Evolutionary conservation across 495 filamentous ascomycete species (phyloP).

Genomic region (Penicillium crystallinum): DNA sequence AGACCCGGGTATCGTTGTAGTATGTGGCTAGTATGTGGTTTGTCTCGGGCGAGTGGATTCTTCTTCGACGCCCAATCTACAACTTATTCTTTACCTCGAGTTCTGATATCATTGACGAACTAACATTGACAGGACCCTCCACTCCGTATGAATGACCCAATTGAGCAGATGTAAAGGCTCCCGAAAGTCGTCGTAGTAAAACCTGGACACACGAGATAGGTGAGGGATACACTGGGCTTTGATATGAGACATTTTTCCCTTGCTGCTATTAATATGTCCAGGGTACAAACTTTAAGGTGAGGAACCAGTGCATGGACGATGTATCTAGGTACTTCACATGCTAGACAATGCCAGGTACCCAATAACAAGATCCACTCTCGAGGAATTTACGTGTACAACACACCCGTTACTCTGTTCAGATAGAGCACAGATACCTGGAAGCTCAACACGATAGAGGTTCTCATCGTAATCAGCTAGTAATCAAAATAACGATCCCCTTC

Average conservation of each 20-base stretch:
- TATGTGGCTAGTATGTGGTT: neutral
- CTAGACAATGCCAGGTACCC: slow-evolving; percentile 10
- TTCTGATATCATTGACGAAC: neutral
- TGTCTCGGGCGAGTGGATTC: neutral
- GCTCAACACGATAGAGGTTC: no score
- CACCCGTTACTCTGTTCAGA: neutral
- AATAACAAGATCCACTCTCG: slow-evolving; percentile 7
- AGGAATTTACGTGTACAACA: no score
- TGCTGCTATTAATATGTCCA: slow-evolving; percentile 10
- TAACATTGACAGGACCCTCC: no score
- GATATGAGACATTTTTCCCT: slow-evolving; percentile 25
- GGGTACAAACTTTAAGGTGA: slow-evolving; percentile 20
- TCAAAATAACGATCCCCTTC: no score
- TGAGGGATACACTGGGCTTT: neutral
- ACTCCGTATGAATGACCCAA: neutral
- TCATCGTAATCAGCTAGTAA: no score
- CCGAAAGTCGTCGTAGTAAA: no score
- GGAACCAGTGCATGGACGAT: slow-evolving; percentile 17
- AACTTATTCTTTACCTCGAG: neutral
- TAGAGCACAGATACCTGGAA: neutral
- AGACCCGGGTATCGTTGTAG: neutral
- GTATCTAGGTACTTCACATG: slow-evolving; percentile 15
- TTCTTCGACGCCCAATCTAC: neutral
- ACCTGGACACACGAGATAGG: no score
- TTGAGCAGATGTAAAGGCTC: neutral